Evolutionary conservation across 306 rosid species (phyloP).

Genomic region (Prunus padus): DNA sequence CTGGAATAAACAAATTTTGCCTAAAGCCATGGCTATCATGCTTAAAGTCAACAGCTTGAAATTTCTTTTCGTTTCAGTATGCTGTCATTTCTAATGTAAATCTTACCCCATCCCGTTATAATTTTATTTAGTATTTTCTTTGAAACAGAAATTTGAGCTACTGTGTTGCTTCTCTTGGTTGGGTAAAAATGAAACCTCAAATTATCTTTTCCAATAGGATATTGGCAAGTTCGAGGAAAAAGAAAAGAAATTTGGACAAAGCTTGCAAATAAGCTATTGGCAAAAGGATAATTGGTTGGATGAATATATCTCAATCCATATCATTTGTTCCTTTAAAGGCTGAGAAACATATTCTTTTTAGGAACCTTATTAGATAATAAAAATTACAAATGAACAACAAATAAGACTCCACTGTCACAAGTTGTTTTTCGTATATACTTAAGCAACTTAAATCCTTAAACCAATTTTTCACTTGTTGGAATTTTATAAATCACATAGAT

Average conservation of each 20-base stretch:
- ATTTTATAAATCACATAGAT: neutral
- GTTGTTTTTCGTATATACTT: neutral
- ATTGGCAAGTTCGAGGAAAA: neutral
- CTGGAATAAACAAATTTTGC: constrained; percentile 39
- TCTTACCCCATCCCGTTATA: neutral
- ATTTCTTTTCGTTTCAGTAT: neutral
- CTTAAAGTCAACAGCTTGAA: constrained; percentile 12
- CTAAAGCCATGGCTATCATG: constrained; percentile 18
- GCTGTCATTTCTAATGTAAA: neutral
- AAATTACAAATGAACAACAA: neutral
- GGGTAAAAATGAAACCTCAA: neutral
- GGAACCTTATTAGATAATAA: neutral
- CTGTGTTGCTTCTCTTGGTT: neutral
- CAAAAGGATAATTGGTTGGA: neutral
- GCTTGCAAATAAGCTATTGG: neutral
- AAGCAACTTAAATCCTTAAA: neutral
- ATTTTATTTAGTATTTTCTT: neutral
- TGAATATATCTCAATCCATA: neutral
- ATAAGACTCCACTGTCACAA: neutral
- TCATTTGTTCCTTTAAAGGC: neutral
- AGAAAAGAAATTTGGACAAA: neutral
- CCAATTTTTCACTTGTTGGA: neutral
- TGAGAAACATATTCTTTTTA: neutral
- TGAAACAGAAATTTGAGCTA: neutral
- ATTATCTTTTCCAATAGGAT: neutral